These are phyloP conservation scores for Penicillium sp. DNA, from an alignment of 2,329 filamentous ascomycete species.

Conservation along the genomic window DNA sequence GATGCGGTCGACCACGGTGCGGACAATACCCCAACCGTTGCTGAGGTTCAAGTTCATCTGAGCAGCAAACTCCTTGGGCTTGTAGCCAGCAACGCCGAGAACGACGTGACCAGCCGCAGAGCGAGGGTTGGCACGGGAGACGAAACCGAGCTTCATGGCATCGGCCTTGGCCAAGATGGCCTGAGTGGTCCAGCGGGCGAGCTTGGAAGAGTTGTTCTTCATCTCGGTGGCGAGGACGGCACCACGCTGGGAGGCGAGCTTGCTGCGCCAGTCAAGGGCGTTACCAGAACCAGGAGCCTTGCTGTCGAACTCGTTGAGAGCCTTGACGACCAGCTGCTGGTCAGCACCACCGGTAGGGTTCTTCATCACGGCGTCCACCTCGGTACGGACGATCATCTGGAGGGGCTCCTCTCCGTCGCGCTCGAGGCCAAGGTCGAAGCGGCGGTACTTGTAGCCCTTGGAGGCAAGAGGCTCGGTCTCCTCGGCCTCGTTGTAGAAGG, in stretches of 20 bases:
- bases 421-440: slow-evolving; percentile 90
- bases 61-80: slow-evolving; percentile 89
- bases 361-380: slow-evolving; percentile 93
- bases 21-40: slow-evolving; percentile 98
- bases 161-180: slow-evolving; percentile 96
- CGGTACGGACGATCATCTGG: slow-evolving; percentile 86
- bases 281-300: slow-evolving; percentile 94
- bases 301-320: slow-evolving; percentile 97
- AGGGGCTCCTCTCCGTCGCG: slow-evolving; percentile 78
- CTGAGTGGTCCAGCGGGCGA: slow-evolving; percentile 95
- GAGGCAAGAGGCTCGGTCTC: slow-evolving; percentile 90
- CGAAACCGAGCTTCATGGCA: slow-evolving; percentile 97
- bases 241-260: slow-evolving; percentile 89
- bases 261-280: slow-evolving; percentile 92
- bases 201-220: slow-evolving; percentile 99
- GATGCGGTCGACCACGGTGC: slow-evolving; percentile 87
- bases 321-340: slow-evolving; percentile 86
- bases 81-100: slow-evolving; percentile 93
- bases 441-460: slow-evolving; percentile 97
- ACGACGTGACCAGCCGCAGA: slow-evolving; percentile 90
- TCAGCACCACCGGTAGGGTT: slow-evolving; percentile 88
- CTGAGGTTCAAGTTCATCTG: slow-evolving; percentile 97
- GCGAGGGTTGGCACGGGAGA: slow-evolving; percentile 89
- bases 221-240: slow-evolving; percentile 98
- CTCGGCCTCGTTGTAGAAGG: slow-evolving; percentile 92